phyloP scores from a whole-genome alignment of 352 stramenopile genomes.

The Pythium graminicola region DNA sequence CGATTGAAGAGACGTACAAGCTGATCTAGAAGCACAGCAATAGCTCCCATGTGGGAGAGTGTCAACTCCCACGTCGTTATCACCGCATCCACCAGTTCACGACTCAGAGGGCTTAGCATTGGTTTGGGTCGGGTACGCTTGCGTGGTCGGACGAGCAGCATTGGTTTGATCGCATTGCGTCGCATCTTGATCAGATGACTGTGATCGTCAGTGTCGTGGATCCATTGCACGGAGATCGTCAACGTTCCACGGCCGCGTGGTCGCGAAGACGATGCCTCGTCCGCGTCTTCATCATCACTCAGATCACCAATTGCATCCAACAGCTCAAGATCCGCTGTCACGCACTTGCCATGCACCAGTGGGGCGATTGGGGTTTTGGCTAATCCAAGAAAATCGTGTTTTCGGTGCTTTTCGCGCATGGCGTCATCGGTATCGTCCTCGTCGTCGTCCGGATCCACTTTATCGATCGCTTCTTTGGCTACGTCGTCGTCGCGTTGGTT shows the following conservation, averaged over 20 bases:
- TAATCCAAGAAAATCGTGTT: conserved; percentile 43
- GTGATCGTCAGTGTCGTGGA: conserved; percentile 21
- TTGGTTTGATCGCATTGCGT: conserved; percentile 18
- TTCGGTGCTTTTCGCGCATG: neutral
- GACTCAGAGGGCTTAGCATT: neutral
- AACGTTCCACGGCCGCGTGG: conserved; percentile 35
- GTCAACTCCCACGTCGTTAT: neutral
- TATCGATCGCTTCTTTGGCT: conserved; percentile 1
- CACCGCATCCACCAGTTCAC: neutral
- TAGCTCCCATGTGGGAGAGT: conserved; percentile 1
- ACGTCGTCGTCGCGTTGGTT: conserved; percentile 5
- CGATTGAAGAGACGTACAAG: conserved; percentile 42
- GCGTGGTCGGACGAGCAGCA: conserved; percentile 13
- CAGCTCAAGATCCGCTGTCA: conserved; percentile 38
- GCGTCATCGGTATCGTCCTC: neutral
- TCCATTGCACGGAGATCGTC: conserved; percentile 56
- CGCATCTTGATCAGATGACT: neutral
- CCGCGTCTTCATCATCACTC: conserved; percentile 24
- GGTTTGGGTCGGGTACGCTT: conserved; percentile 17
- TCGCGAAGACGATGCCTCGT: conserved; percentile 19
- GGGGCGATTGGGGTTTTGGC: conserved; percentile 32
- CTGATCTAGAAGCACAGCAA: conserved; percentile 34
- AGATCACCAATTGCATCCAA: too few relatives aligned
- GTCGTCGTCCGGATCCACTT: conserved; percentile 8
- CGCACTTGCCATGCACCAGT: conserved; percentile 36